These are phyloP conservation scores for Saccharomycopsis amapae DNA, from an alignment of 805 yeast genomes.

Conservation along the genomic window DNA sequence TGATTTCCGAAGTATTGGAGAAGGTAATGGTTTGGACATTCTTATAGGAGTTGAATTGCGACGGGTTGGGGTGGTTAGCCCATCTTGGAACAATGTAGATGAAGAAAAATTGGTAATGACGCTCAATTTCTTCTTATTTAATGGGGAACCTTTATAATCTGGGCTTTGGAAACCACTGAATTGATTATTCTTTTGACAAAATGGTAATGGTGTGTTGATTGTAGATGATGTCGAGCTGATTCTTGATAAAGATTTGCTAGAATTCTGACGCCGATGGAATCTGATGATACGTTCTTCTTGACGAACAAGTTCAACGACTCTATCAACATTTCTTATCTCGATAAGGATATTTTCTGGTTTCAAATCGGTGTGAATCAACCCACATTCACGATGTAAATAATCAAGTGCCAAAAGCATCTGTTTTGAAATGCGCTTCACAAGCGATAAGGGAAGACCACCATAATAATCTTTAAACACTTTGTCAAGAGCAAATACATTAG, in stretches of 20 bases:
- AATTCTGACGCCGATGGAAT: background rate
- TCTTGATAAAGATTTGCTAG: background rate
- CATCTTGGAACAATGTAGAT: background rate
- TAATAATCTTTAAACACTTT: slow-evolving; percentile 37
- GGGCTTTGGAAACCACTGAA: no score
- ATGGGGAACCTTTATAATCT: no score
- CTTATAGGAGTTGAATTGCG: slow-evolving; percentile 6
- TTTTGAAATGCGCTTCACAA: slow-evolving; percentile 76
- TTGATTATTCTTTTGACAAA: no score
- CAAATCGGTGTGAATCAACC: slow-evolving; percentile 67
- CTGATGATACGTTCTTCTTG: slow-evolving; percentile 13
- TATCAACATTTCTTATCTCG: slow-evolving; percentile 79
- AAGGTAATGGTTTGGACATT: slow-evolving; percentile 20
- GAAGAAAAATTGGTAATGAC: slow-evolving; percentile 2
- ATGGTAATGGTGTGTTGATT: no score
- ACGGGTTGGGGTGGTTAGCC: background rate
- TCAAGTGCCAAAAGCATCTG: slow-evolving; percentile 70
- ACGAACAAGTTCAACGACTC: slow-evolving; percentile 40
- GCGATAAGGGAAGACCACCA: slow-evolving; percentile 67
- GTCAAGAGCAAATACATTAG: slow-evolving; percentile 9
- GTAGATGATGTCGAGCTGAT: background rate
- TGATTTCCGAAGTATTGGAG: slow-evolving; percentile 16
- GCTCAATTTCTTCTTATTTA: slow-evolving; percentile 1
- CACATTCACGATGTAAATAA: slow-evolving; percentile 64
- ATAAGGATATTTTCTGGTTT: slow-evolving; percentile 73